Conservation (phyloP, 192 early-diverging fungal genomes). For the Cetraspora pellucida region DNA sequence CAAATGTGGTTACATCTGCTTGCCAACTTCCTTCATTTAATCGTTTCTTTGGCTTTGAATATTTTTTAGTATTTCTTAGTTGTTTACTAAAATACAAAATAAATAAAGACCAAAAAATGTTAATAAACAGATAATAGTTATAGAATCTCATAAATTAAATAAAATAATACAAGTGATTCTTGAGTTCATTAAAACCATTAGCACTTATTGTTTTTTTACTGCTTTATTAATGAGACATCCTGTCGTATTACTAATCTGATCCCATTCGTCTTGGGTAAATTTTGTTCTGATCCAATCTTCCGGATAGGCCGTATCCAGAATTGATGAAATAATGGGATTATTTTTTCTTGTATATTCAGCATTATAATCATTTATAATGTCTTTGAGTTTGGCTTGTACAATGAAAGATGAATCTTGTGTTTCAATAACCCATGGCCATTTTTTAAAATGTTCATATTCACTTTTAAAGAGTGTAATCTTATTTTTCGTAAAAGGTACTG, state of each 20-base stretch:
- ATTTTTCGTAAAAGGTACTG: not conserved
- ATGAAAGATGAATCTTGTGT: not conserved
- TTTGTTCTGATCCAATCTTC: not conserved
- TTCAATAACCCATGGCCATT: not conserved
- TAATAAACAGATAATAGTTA: not conserved
- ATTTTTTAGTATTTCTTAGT: not conserved
- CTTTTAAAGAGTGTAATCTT: not conserved
- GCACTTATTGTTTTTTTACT: not conserved
- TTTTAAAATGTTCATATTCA: not conserved
- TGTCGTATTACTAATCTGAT: not conserved
- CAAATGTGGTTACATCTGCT: not conserved
- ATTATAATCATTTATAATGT: not conserved
- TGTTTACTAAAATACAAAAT: not conserved
- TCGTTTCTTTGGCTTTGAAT: not conserved
- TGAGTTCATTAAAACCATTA: not conserved
- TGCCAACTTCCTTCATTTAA: constrained; percentile 7
- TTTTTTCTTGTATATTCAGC: not conserved
- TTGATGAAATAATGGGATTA: not conserved
- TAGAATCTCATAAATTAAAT: not conserved
- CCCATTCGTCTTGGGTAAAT: not conserved
- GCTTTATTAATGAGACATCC: not conserved
- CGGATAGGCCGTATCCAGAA: not conserved
- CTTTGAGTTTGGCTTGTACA: not conserved
- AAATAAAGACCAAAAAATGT: constrained; percentile 1
- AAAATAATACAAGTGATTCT: constrained; percentile 1